Conservation (phyloP, 2,329 filamentous ascomycete genomes). For the Colletotrichum spinosum region DNA sequence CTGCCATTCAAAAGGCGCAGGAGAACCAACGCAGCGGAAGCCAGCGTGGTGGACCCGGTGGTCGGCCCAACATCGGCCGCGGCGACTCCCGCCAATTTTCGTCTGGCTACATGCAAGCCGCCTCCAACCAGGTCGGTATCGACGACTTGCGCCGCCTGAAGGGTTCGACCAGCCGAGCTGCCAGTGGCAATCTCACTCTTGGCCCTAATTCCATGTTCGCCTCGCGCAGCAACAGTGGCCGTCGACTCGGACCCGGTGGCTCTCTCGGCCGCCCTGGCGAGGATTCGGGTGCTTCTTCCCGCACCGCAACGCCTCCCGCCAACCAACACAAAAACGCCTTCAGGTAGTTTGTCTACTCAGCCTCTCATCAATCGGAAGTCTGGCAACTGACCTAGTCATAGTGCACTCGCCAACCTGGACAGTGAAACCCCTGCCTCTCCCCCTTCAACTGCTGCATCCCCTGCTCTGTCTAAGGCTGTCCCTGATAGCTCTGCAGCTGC, state of each 20-base stretch:
- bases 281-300: conserved; percentile 88
- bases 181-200: conserved; percentile 74
- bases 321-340: conserved; percentile 88
- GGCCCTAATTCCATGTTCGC: conserved; percentile 89
- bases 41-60: conserved; percentile 75
- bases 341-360: conserved; percentile 71
- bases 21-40: conserved; percentile 70
- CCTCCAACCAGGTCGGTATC: conserved; percentile 88
- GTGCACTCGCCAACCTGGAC: conserved; percentile 71
- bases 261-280: conserved; percentile 80
- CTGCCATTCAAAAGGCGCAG: conserved; percentile 82
- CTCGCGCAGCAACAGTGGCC: conserved; percentile 91
- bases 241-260: conserved; percentile 81
- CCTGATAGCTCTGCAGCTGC: conserved; percentile 58
- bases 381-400: conserved; percentile 48
- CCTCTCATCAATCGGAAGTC: not conserved
- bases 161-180: conserved; percentile 66
- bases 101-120: conserved; percentile 75
- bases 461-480: conserved; percentile 72
- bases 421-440: conserved; percentile 75
- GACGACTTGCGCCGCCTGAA: conserved; percentile 92
- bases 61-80: conserved; percentile 80
- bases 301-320: conserved; percentile 87
- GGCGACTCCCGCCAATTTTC: conserved; percentile 90
- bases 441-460: conserved; percentile 75